phyloP scores from a whole-genome alignment of 306 rosid genomes.

The Castanopsis chinensis region DNA sequence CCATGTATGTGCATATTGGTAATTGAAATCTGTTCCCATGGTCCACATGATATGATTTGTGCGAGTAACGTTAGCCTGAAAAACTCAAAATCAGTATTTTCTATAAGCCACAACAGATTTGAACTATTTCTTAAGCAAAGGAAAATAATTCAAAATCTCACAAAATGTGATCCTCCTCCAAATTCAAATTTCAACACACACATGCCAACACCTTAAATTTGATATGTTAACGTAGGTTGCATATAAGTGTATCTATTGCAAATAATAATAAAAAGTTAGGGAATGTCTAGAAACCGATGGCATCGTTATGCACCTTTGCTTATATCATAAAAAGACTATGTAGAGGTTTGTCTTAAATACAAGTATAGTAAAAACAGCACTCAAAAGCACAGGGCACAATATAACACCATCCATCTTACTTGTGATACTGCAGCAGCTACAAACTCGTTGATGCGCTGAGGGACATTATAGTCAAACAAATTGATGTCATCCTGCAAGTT shows the following conservation, averaged over 20 bases:
- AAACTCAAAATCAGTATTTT: conserved; percentile 15
- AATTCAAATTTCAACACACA: neutral
- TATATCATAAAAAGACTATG: neutral
- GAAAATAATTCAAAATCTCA: neutral
- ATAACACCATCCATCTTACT: conserved; percentile 24
- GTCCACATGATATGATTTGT: conserved; percentile 98
- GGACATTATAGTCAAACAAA: conserved; percentile 56
- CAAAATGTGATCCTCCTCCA: neutral
- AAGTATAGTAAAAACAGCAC: neutral
- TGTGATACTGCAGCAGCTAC: conserved; percentile 56
- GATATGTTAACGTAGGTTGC: neutral
- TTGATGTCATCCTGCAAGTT: conserved; percentile 39
- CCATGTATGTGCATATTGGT: conserved; percentile 90
- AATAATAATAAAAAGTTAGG: neutral
- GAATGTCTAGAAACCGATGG: neutral
- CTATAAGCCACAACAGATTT: conserved; percentile 5
- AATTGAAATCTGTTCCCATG: conserved; percentile 98
- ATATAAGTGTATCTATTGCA: neutral
- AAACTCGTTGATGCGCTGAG: conserved; percentile 48
- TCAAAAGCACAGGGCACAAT: neutral
- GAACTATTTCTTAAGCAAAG: neutral
- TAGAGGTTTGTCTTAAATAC: neutral
- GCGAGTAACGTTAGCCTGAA: conserved; percentile 90
- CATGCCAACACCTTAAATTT: neutral
- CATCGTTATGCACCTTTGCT: too few relatives aligned